These are phyloP conservation scores for Phaeoacremonium minimum DNA, from an alignment of 2,329 filamentous ascomycete genomes.

Conservation along the genomic window DNA sequence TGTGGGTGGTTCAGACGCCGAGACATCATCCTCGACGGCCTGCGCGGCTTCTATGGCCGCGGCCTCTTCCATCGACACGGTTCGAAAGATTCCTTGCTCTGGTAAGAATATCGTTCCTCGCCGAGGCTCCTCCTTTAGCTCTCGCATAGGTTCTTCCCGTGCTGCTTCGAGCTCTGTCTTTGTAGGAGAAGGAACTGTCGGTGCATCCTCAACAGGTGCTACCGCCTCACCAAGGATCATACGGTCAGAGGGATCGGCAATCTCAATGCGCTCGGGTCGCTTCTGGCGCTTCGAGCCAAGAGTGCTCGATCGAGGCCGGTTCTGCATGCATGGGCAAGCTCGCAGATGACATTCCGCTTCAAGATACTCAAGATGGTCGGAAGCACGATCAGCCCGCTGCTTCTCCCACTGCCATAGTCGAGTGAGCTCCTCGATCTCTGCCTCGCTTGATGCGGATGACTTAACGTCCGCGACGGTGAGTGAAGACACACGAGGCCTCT, in stretches of 20 bases:
- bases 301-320: slow-evolving; percentile 24
- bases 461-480: slow-evolving; percentile 44
- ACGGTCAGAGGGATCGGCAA: slow-evolving; percentile 36
- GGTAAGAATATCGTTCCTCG: slow-evolving; percentile 56
- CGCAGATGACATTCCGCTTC: slow-evolving; percentile 69
- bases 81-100: slow-evolving; percentile 59
- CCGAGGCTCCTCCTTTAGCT: slow-evolving; percentile 36
- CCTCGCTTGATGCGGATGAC: slow-evolving; percentile 51
- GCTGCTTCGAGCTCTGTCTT: too few relatives aligned
- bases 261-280: slow-evolving; percentile 24
- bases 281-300: slow-evolving; percentile 27
- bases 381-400: slow-evolving; percentile 62
- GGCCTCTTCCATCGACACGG: slow-evolving; percentile 50
- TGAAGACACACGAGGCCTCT: slow-evolving; percentile 36
- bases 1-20: slow-evolving; percentile 20
- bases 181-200: slow-evolving; percentile 28
- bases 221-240: slow-evolving; percentile 33
- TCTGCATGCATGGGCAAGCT: slow-evolving; percentile 57
- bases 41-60: slow-evolving; percentile 30
- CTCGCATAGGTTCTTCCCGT: too few relatives aligned
- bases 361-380: slow-evolving; percentile 72
- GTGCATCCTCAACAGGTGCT: neutral
- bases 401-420: slow-evolving; percentile 51
- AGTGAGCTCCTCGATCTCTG: slow-evolving; percentile 54
- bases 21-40: slow-evolving; percentile 16